phyloP scores from a whole-genome alignment of 257 asterid genomes.

The Cruciata laevipes region DNA sequence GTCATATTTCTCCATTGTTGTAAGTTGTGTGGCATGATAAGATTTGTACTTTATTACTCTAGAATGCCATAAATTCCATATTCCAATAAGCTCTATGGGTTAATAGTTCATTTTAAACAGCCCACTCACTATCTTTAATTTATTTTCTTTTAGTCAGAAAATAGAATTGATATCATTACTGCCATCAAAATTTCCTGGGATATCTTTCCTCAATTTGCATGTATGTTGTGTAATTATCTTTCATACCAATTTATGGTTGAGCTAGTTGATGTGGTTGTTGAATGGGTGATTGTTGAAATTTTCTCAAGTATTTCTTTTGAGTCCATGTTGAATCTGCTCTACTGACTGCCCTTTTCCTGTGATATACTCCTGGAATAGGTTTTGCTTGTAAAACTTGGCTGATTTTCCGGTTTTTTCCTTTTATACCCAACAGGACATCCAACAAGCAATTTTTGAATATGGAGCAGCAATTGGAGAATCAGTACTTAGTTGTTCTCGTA shows the following conservation, averaged over 20 bases:
- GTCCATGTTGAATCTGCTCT: no score
- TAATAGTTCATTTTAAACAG: background rate
- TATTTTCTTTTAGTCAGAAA: background rate
- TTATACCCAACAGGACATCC: conserved; percentile 46
- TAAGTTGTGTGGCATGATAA: background rate
- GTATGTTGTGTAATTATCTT: no score
- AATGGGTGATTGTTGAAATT: no score
- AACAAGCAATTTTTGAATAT: conserved; percentile 66
- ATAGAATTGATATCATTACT: background rate
- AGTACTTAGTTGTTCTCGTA: no score
- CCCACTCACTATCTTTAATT: background rate
- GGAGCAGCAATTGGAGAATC: no score
- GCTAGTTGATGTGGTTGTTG: no score
- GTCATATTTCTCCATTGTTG: background rate
- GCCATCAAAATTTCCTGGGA: background rate
- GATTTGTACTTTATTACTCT: background rate
- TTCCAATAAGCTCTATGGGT: background rate
- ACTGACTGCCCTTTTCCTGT: background rate
- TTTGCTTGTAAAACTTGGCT: background rate
- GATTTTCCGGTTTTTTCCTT: background rate
- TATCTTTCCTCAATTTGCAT: no score
- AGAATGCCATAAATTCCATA: background rate
- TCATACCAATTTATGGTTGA: no score
- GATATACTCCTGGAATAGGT: background rate
- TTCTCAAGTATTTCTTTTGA: background rate